Percentiles rank a stretch among this genome's conserved stretches.
Conservation (phyloP, 176 grass and related monocot species). For the Eleusine indica region DNA sequence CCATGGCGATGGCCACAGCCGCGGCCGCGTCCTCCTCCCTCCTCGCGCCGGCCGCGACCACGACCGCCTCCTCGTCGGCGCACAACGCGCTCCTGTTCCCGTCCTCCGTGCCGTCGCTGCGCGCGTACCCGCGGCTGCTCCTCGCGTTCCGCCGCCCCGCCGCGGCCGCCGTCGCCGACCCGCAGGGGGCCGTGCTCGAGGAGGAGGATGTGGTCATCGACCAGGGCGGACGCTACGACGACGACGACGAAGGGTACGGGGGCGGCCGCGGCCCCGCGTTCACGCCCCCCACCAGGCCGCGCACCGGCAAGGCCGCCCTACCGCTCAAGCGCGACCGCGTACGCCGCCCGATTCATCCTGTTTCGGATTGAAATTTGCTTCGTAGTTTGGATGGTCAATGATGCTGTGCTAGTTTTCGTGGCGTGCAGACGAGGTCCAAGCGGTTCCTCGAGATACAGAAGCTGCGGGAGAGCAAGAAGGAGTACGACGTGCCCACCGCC, state of each 20-base stretch:
- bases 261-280: slow-evolving; percentile 44
- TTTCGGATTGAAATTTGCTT: background rate
- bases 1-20: slow-evolving; percentile 10
- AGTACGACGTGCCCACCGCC: slow-evolving; percentile 77
- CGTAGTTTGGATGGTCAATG: background rate
- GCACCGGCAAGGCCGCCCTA: slow-evolving; percentile 91
- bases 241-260: slow-evolving; percentile 44
- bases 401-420: slow-evolving; percentile 6
- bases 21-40: slow-evolving; percentile 46
- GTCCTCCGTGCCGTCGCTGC: slow-evolving; percentile 48
- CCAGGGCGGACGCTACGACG: slow-evolving; percentile 32
- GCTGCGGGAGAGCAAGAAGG: slow-evolving; percentile 92
- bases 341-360: background rate
- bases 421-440: slow-evolving; percentile 81
- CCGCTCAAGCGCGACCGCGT: slow-evolving; percentile 93
- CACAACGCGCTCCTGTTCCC: slow-evolving; percentile 46
- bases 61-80: background rate
- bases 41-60: slow-evolving; percentile 34
- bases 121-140: slow-evolving; percentile 46
- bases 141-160: slow-evolving; percentile 49
- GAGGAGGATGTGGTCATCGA: slow-evolving; percentile 24
- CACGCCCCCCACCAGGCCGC: slow-evolving; percentile 60
- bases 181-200: slow-evolving; percentile 49
- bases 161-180: slow-evolving; percentile 50
- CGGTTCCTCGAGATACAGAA: slow-evolving; percentile 97